phyloP scores from a whole-genome alignment of 208 protist species.

The Angomonas deanei region DNA sequence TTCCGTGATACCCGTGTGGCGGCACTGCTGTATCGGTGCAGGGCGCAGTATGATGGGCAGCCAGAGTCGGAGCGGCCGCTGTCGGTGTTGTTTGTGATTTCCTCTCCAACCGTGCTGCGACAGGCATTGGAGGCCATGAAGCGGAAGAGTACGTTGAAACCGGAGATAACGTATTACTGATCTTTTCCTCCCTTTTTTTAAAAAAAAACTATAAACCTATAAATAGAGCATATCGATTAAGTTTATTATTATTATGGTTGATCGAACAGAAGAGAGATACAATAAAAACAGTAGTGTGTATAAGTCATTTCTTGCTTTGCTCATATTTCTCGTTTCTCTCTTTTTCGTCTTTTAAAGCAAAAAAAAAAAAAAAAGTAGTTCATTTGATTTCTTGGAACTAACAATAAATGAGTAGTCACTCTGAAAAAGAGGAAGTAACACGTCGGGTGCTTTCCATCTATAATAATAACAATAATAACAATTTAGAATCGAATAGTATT shows the following conservation, averaged over 20 bases:
- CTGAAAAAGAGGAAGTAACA: no score
- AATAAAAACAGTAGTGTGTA: conserved; percentile 9
- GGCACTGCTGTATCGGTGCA: conserved; percentile 69
- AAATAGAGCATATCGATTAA: background rate
- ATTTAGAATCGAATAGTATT: background rate
- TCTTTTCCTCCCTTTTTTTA: no score
- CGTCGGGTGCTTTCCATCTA: no score
- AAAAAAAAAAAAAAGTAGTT: no score
- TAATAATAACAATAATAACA: no score
- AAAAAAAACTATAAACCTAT: background rate
- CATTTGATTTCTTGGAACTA: no score
- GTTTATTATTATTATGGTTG: background rate
- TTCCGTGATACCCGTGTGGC: conserved; percentile 83
- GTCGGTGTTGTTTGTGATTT: conserved; percentile 72
- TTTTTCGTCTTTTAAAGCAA: no score
- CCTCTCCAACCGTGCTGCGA: conserved; percentile 38
- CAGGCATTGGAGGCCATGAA: conserved; percentile 75
- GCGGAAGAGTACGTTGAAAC: conserved; percentile 30
- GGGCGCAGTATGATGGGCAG: conserved; percentile 80
- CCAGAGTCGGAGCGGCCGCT: conserved; percentile 77
- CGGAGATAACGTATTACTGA: conserved; percentile 45
- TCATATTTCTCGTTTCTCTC: background rate
- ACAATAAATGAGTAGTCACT: no score
- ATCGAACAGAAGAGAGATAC: background rate
- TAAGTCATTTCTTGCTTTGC: background rate